A percentile compares a stretch with the other conserved stretches of the same genome.
phyloP scores from a whole-genome alignment of 1,284 basidiomycete species.

The Volvariella volvacea region DNA sequence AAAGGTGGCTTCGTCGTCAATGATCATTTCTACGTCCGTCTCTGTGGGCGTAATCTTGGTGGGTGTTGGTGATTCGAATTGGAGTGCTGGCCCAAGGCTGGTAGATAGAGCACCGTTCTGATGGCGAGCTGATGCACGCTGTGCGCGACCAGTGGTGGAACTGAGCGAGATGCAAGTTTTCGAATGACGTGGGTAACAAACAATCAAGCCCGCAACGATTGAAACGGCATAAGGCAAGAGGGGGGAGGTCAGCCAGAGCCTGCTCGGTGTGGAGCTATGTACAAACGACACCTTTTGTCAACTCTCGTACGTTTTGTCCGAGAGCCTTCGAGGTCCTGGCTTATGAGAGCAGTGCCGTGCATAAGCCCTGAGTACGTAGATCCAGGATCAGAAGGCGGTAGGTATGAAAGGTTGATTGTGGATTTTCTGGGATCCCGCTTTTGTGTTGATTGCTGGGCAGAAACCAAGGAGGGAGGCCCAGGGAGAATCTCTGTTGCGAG shows the following conservation, averaged over 20 bases:
- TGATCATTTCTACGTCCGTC: constrained; percentile 19
- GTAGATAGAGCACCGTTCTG: constrained; percentile 38
- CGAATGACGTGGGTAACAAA: constrained; percentile 12
- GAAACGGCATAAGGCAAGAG: constrained; percentile 1
- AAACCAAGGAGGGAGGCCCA: constrained; percentile 66
- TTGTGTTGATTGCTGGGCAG: constrained; percentile 55
- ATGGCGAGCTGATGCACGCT: constrained; percentile 67
- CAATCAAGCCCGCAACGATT: constrained; percentile 9
- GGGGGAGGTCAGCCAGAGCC: constrained; percentile 7
- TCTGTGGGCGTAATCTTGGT: constrained; percentile 20
- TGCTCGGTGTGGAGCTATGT: constrained; percentile 11
- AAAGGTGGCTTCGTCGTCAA: constrained; percentile 40
- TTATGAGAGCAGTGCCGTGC: constrained; percentile 48
- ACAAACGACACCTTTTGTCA: constrained; percentile 59
- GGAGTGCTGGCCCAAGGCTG: constrained; percentile 1
- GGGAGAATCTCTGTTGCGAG: constrained; percentile 81
- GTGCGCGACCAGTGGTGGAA: constrained; percentile 56
- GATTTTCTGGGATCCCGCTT: constrained; percentile 75
- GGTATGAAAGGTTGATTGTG: constrained; percentile 58
- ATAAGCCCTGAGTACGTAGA: constrained; percentile 72
- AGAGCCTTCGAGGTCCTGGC: constrained; percentile 53
- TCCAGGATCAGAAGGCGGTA: constrained; percentile 74
- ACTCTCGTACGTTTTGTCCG: constrained; percentile 65
- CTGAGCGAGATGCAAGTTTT: constrained; percentile 23
- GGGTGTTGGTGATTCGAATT: not conserved